Base-by-base conservation (phyloP, 2,329 filamentous ascomycete genomes). In the Fusarium sp. region DNA sequence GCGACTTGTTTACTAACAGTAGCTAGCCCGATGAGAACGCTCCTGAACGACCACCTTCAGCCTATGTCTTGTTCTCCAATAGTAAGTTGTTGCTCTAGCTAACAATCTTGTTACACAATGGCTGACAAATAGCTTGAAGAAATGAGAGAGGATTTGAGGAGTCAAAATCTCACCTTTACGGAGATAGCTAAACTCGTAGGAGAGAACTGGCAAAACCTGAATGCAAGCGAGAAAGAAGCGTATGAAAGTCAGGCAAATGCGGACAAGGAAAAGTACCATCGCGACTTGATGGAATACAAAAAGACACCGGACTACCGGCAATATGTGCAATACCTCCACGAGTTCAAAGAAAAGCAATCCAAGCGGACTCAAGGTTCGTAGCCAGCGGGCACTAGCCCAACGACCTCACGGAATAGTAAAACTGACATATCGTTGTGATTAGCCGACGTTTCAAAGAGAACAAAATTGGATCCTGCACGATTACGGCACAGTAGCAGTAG, bases 51-150 rank as follows among this genome's bases (percentile, higher is more conserved):
- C 91, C 92, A 2, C 91, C 91, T 1, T 95, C 92, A 6, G 92
- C 92, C 48, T 95, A 95, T 78, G 92, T 95, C 14, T 86, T 95
- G 17, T 96, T 96, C 74, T 94, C 92, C 1, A 95, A 95, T 72
- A 92, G 90, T 92, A 78, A 81, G 89, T 83, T 30, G 8, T 49
- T 24, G 19, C 28, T 39, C 28, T 12, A 9, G 10, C 15, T 20
- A 19, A 17, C 11, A 3, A 20, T n/a, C n/a, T n/a, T n/a, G n/a
- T n/a, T n/a, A n/a, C n/a, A 7, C 14, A 17, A 36, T 48, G 34
- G 15, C 57, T 62, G 59, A 65, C 47, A 20, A 19, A 43, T 19
- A 11, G 6, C 23, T 19, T 9, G 38, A 67, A 92, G 89, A 91
- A 78, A 91, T 93, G 78, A 87, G 92, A 71, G 92, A 95, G 71